Conservation (phyloP, 2,329 filamentous ascomycete species). For the Aspergillus bombycis region DNA sequence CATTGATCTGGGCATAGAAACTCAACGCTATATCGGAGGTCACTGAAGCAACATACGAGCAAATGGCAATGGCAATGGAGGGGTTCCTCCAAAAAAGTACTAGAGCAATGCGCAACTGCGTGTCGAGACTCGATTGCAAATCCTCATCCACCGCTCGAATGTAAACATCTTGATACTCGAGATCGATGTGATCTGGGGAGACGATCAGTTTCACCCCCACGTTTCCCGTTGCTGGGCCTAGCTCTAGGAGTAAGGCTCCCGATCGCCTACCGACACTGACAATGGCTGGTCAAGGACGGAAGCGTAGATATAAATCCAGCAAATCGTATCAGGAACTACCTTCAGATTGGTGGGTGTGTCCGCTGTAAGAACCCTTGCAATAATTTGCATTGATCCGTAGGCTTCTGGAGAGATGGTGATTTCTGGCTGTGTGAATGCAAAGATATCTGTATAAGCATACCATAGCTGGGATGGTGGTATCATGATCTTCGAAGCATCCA, state of each 20-base stretch:
- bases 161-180: not conserved
- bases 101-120: slow-evolving; percentile 8
- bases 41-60: not conserved
- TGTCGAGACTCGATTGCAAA: not conserved
- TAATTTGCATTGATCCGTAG: not conserved
- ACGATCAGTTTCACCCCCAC: not conserved
- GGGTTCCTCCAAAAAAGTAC: slow-evolving; percentile 1
- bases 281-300: not conserved
- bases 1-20: not conserved
- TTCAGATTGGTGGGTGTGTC: not conserved
- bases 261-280: not conserved
- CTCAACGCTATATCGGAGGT: not conserved
- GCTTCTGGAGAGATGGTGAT: not conserved
- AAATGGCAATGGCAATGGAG: not conserved
- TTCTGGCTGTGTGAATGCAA: not conserved
- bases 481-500: not conserved
- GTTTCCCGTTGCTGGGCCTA: not conserved
- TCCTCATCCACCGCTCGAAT: not conserved
- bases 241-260: not conserved
- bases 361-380: not conserved
- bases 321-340: not conserved
- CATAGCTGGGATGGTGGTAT: not conserved
- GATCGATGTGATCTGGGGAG: not conserved
- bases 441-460: not conserved
- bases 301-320: not conserved